Conservation (phyloP, 2,329 filamentous ascomycete genomes). For the Alternaria novae-zelandiae region DNA sequence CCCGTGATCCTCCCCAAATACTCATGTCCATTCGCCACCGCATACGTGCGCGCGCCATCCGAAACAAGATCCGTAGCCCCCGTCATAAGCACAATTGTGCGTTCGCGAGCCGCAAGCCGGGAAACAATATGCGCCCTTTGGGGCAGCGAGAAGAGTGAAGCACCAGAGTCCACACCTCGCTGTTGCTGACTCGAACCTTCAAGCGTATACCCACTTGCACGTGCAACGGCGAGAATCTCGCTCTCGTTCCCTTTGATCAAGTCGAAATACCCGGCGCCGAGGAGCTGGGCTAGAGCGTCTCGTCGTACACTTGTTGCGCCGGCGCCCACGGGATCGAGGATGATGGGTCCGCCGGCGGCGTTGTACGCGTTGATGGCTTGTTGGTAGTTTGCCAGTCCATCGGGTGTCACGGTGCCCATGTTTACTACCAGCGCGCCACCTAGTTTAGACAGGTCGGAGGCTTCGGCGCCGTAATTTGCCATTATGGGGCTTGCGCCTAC, state of each 20-base stretch:
- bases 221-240: slow-evolving; percentile 76
- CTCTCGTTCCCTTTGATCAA: slow-evolving; percentile 94
- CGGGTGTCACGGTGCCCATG: slow-evolving; percentile 88
- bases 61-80: slow-evolving; percentile 78
- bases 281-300: slow-evolving; percentile 71
- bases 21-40: slow-evolving; percentile 77
- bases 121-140: slow-evolving; percentile 70
- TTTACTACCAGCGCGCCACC: slow-evolving; percentile 86
- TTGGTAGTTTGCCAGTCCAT: slow-evolving; percentile 73
- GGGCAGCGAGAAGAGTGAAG: slow-evolving; percentile 58
- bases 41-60: slow-evolving; percentile 72
- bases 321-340: slow-evolving; percentile 90
- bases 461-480: slow-evolving; percentile 86
- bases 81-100: slow-evolving; percentile 81
- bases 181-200: slow-evolving; percentile 67
- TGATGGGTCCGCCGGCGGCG: slow-evolving; percentile 71
- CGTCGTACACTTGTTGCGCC: slow-evolving; percentile 80
- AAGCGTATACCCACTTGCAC: slow-evolving; percentile 55
- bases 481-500: slow-evolving; percentile 92
- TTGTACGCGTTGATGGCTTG: slow-evolving; percentile 85
- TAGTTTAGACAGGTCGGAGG: slow-evolving; percentile 76
- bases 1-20: slow-evolving; percentile 75
- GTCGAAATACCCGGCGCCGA: slow-evolving; percentile 78
- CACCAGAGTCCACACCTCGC: slow-evolving; percentile 81
- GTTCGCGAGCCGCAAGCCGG: slow-evolving; percentile 70